phyloP scores from a whole-genome alignment of 2,329 filamentous ascomycete genomes.

The Neodidymelliopsis sp. region DNA sequence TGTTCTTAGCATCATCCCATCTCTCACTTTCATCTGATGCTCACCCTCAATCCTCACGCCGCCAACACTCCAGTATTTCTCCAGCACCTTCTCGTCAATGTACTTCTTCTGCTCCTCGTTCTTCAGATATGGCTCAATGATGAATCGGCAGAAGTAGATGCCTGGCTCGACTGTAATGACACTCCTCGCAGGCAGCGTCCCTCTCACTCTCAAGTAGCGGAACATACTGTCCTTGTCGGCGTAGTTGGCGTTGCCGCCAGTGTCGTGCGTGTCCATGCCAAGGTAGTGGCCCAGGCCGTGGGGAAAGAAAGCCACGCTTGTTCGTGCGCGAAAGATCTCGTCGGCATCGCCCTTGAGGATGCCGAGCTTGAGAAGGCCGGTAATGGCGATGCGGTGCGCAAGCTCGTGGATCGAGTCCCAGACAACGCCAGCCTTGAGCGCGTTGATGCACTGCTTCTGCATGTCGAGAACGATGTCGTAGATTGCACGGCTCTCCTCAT shows the following conservation, averaged over 20 bases:
- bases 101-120: constrained; percentile 66
- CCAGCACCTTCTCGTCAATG: constrained; percentile 71
- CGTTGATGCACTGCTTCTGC: constrained; percentile 79
- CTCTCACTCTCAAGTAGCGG: constrained; percentile 81
- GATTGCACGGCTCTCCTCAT: constrained; percentile 57
- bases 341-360: constrained; percentile 70
- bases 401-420: constrained; percentile 85
- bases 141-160: constrained; percentile 78
- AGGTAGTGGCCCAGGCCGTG: constrained; percentile 61
- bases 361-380: constrained; percentile 77
- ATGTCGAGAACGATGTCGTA: constrained; percentile 87
- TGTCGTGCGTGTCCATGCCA: constrained; percentile 62
- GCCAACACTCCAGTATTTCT: constrained; percentile 77
- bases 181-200: constrained; percentile 75
- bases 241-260: constrained; percentile 58
- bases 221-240: constrained; percentile 83
- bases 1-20: constrained; percentile 10
- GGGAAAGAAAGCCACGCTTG: constrained; percentile 59
- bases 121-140: constrained; percentile 74
- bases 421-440: constrained; percentile 74
- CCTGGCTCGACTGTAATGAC: constrained; percentile 97
- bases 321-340: constrained; percentile 54
- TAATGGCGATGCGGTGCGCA: constrained; percentile 82
- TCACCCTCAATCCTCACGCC: constrained; percentile 83
- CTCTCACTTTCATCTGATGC: constrained; percentile 3